These are phyloP conservation scores for Cunninghamia lanceolata DNA, from an alignment of 75 land plant species.

Conservation along the genomic window DNA sequence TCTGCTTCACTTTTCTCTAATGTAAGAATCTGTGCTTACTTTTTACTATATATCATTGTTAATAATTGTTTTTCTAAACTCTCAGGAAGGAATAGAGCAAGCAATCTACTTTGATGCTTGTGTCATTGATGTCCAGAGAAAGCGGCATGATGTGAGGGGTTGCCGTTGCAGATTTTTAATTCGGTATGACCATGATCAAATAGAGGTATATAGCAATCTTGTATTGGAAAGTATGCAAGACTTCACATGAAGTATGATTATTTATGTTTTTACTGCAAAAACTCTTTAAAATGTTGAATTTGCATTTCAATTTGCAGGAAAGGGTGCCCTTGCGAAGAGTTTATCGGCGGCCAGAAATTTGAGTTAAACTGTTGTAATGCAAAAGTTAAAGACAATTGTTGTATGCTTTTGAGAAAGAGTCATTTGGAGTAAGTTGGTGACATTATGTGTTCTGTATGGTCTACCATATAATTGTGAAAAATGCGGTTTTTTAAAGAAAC, in stretches of 20 bases:
- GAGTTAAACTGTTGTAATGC: not conserved
- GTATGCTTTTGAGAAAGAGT: not conserved
- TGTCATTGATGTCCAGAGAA: slow-evolving; percentile 77
- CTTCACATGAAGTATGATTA: not conserved
- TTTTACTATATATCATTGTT: not conserved
- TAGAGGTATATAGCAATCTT: slow-evolving; percentile 45
- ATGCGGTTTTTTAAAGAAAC: not conserved
- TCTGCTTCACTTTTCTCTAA: not conserved
- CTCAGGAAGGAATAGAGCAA: slow-evolving; percentile 76
- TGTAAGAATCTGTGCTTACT: not conserved
- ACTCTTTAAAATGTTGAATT: not conserved
- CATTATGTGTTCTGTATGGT: not conserved
- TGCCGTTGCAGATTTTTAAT: slow-evolving; percentile 85
- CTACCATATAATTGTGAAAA: not conserved
- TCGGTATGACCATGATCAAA: slow-evolving; percentile 72
- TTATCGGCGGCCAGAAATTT: not conserved
- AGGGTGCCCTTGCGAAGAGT: slow-evolving; percentile 1
- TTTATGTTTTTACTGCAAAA: not conserved
- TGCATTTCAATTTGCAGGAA: not conserved
- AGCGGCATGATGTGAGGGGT: slow-evolving; percentile 82
- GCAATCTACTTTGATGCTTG: slow-evolving; percentile 84
- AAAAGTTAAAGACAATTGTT: not conserved
- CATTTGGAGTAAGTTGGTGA: not conserved
- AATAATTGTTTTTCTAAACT: not conserved
- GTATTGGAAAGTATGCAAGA: not conserved